A percentile compares a stretch with the other conserved stretches of the same genome.
These are phyloP conservation scores for Babesia ovis DNA, from an alignment of 169 alveolate genomes.

Conservation along the genomic window DNA sequence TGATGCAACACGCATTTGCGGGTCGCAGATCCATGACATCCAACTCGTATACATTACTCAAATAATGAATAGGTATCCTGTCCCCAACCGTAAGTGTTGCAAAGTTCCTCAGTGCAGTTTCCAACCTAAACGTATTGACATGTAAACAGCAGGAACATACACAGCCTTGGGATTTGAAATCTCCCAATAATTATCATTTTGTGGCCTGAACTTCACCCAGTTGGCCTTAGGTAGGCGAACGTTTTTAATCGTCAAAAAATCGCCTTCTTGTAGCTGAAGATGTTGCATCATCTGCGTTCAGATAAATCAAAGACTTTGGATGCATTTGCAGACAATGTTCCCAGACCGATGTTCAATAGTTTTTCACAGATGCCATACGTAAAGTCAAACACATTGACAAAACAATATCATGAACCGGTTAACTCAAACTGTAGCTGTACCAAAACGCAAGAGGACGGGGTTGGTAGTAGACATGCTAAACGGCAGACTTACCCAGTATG, in stretches of 20 bases:
- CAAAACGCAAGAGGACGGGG: too few relatives aligned
- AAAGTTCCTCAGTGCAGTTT: conserved; percentile 88
- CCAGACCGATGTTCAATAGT: too few relatives aligned
- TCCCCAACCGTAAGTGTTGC: conserved; percentile 92
- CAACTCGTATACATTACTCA: conserved; percentile 84
- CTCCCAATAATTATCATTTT: conserved; percentile 88
- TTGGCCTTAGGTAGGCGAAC: conserved; percentile 87
- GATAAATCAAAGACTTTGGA: too few relatives aligned
- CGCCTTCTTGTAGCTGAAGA: conserved; percentile 87
- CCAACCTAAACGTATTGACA: conserved; percentile 67
- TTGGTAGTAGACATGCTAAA: too few relatives aligned
- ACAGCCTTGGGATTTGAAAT: conserved; percentile 93
- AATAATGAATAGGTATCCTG: conserved; percentile 86
- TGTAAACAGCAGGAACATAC: conserved; percentile 40
- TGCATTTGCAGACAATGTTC: too few relatives aligned
- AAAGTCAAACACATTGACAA: too few relatives aligned
- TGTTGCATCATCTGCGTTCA: conserved; percentile 93
- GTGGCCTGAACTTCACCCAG: conserved; percentile 90
- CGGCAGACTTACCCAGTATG: conserved; percentile 85
- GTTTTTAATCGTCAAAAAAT: conserved; percentile 82
- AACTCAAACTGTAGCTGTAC: too few relatives aligned
- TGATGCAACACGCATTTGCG: conserved; percentile 87
- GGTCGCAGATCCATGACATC: conserved; percentile 90
- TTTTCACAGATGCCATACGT: too few relatives aligned
- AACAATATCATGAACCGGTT: too few relatives aligned